Evolutionary conservation across 2,329 filamentous ascomycete species (phyloP).

Genomic region (Nectriaceae sp.): DNA sequence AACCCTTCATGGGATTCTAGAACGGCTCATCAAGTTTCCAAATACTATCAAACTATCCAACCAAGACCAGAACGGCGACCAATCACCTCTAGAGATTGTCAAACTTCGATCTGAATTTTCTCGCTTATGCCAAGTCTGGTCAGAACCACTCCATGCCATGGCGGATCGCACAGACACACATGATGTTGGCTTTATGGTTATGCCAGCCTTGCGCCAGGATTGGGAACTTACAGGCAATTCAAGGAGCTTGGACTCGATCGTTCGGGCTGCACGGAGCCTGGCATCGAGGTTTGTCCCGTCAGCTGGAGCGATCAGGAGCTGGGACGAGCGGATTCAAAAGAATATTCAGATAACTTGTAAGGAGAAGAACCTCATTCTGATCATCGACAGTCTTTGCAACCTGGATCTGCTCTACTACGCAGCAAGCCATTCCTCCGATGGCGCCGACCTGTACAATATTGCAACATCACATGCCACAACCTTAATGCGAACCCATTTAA

Average conservation of each 20-base stretch:
- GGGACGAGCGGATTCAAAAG: conserved; percentile 42
- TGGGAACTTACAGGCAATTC: conserved; percentile 47
- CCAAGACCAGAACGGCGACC: background rate
- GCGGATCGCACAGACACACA: conserved; percentile 50
- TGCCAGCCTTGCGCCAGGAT: conserved; percentile 47
- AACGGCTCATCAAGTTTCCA: conserved; percentile 35
- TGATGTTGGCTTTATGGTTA: conserved; percentile 56
- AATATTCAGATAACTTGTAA: conserved; percentile 28
- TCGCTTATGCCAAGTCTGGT: conserved; percentile 25
- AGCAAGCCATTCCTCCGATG: conserved; percentile 32
- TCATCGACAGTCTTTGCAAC: conserved; percentile 46
- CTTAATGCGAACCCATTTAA: conserved; percentile 40
- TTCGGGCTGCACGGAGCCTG: conserved; percentile 46
- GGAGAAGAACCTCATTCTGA: conserved; percentile 37
- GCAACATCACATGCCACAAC: conserved; percentile 43
- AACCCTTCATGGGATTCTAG: conserved; percentile 36
- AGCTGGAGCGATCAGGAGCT: conserved; percentile 49
- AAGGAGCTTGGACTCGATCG: conserved; percentile 40
- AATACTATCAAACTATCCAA: conserved; percentile 6
- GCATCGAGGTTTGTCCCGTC: conserved; percentile 42
- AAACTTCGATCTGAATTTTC: conserved; percentile 13
- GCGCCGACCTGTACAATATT: conserved; percentile 32
- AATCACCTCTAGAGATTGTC: background rate
- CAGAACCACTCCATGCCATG: conserved; percentile 37
- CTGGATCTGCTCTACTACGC: conserved; percentile 42